Evolutionary conservation across 2,329 filamentous ascomycete genomes (phyloP).

Genomic region (Endocalyx cinctus): DNA sequence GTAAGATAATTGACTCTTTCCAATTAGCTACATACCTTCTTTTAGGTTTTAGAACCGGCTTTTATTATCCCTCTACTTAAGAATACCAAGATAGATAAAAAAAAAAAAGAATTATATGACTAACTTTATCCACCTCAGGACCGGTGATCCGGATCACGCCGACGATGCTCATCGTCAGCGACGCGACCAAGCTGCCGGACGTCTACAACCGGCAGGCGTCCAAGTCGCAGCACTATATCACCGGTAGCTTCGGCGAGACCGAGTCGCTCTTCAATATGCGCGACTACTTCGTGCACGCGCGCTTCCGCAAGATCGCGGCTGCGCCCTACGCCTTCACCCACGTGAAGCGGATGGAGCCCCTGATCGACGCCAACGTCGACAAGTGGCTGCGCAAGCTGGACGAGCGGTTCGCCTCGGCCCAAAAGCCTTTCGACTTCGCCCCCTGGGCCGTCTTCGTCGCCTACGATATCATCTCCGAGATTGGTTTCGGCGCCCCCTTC

Average conservation of each 20-base stretch:
- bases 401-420: slow-evolving; percentile 38
- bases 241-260: slow-evolving; percentile 50
- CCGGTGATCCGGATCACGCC: slow-evolving; percentile 50
- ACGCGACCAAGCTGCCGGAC: slow-evolving; percentile 48
- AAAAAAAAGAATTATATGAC: background rate
- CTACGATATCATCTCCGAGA: slow-evolving; percentile 53
- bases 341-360: slow-evolving; percentile 54
- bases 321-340: slow-evolving; percentile 51
- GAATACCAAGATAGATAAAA: slow-evolving; percentile 2
- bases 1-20: slow-evolving; percentile 23
- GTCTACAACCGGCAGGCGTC: slow-evolving; percentile 52
- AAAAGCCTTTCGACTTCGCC: slow-evolving; percentile 47
- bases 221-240: slow-evolving; percentile 56
- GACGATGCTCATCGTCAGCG: slow-evolving; percentile 47
- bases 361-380: slow-evolving; percentile 46
- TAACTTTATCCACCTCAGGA: too few species aligned
- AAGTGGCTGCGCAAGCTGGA: slow-evolving; percentile 47
- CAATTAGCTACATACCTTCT: background rate
- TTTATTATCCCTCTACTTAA: background rate
- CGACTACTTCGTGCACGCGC: slow-evolving; percentile 44
- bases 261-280: slow-evolving; percentile 57
- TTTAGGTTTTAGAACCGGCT: background rate
- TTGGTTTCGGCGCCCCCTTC: slow-evolving; percentile 52
- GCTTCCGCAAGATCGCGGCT: slow-evolving; percentile 50
- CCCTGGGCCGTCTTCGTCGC: slow-evolving; percentile 53